Conservation (phyloP, 2,329 filamentous ascomycete species). For the Emericellopsis cladophorae region DNA sequence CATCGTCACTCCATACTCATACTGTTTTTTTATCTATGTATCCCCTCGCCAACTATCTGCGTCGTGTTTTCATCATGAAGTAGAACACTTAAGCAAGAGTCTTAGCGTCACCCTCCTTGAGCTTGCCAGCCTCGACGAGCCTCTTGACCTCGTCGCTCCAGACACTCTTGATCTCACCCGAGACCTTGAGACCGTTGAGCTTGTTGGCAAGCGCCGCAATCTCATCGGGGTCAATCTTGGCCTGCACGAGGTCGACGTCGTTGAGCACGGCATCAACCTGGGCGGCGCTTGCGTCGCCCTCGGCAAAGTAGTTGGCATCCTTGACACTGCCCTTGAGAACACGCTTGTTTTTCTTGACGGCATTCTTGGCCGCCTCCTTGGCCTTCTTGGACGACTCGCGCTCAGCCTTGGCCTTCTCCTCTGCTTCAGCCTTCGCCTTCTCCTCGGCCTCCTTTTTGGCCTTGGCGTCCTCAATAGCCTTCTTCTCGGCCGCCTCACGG, state of each 20-base stretch:
- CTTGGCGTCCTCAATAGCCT: slow-evolving; percentile 71
- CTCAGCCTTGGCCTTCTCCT: slow-evolving; percentile 73
- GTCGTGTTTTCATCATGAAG: background rate
- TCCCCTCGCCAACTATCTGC: background rate
- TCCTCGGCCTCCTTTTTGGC: slow-evolving; percentile 77
- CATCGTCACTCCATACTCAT: too few relatives aligned
- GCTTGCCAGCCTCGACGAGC: slow-evolving; percentile 69
- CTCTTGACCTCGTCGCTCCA: slow-evolving; percentile 70
- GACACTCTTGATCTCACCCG: slow-evolving; percentile 71
- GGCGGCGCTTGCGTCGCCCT: slow-evolving; percentile 56
- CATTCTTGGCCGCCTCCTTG: slow-evolving; percentile 97
- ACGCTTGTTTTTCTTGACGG: slow-evolving; percentile 99
- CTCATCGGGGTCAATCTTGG: slow-evolving; percentile 84
- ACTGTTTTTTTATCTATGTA: background rate
- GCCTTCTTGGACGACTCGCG: slow-evolving; percentile 84
- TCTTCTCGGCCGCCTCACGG: slow-evolving; percentile 83
- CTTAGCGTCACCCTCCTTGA: slow-evolving; percentile 76
- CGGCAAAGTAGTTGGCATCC: slow-evolving; percentile 91
- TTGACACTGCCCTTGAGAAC: slow-evolving; percentile 88
- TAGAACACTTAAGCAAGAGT: slow-evolving; percentile 37
- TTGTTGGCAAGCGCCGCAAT: slow-evolving; percentile 72
- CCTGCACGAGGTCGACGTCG: slow-evolving; percentile 78
- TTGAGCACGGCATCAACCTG: slow-evolving; percentile 73
- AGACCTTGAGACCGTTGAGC: slow-evolving; percentile 67
- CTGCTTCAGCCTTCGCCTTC: slow-evolving; percentile 67